Conservation (phyloP, 192 early-diverging fungal genomes). For the Linderina pennispora region DNA sequence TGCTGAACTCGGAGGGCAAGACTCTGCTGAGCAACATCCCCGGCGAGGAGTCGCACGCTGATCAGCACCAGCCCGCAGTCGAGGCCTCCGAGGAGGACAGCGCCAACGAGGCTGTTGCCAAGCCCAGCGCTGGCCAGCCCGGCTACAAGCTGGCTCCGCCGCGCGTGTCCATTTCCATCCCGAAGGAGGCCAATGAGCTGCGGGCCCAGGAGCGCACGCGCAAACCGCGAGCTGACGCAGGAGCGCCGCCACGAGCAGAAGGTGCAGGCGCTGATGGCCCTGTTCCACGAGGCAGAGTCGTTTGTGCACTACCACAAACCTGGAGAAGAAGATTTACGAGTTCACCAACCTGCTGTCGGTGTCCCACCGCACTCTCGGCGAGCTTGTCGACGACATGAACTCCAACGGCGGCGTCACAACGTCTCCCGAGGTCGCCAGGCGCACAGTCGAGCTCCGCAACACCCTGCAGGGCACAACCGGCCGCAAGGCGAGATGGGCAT, state of each 20-base stretch:
- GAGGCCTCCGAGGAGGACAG: too few species aligned
- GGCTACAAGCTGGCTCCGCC: constrained; percentile 34
- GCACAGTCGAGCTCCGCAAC: constrained; percentile 29
- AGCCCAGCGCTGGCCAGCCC: background rate
- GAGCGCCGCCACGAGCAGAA: constrained; percentile 23
- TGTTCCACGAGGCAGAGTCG: constrained; percentile 34
- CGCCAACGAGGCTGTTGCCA: background rate
- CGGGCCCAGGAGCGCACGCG: constrained; percentile 20
- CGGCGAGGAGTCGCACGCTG: background rate
- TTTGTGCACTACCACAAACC: constrained; percentile 36
- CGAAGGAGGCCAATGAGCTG: constrained; percentile 22
- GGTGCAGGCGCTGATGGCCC: constrained; percentile 34
- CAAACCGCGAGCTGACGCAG: constrained; percentile 11
- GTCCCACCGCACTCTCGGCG: constrained; percentile 21
- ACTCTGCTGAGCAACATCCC: constrained; percentile 24
- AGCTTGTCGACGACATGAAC: constrained; percentile 26
- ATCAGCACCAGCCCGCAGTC: background rate
- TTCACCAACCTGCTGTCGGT: constrained; percentile 9
- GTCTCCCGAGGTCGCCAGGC: constrained; percentile 8
- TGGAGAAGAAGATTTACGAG: constrained; percentile 18
- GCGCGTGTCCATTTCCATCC: constrained; percentile 22
- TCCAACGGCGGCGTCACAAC: constrained; percentile 15
- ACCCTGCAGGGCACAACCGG: constrained; percentile 35
- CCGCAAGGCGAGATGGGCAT: constrained; percentile 51
- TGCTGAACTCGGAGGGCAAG: constrained; percentile 41